Percentiles rank a stretch among this genome's conserved stretches.
These are phyloP conservation scores for Blastomyces silverae DNA, from an alignment of 2,329 filamentous ascomycete genomes.

Conservation along the genomic window DNA sequence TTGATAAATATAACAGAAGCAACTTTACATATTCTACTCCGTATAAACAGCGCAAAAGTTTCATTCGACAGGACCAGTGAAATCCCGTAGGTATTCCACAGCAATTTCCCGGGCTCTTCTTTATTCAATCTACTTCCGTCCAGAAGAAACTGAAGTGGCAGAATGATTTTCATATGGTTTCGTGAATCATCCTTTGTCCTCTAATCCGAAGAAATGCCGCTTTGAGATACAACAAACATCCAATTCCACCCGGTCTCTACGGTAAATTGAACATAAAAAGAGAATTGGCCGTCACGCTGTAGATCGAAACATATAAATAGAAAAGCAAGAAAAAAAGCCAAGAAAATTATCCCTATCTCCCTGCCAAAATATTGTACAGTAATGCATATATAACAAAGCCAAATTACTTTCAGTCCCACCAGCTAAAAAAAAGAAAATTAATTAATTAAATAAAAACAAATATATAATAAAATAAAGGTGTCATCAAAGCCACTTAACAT, in stretches of 20 bases:
- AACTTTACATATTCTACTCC: conserved; percentile 4
- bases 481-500: conserved; percentile 37
- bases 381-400: too few relatives aligned
- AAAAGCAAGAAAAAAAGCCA: not conserved
- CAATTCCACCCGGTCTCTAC: not conserved
- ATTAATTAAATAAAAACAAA: not conserved
- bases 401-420: too few relatives aligned
- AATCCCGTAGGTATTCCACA: not conserved
- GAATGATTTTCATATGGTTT: not conserved
- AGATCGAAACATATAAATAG: not conserved
- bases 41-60: conserved; percentile 6
- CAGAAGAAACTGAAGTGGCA: not conserved
- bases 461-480: not conserved
- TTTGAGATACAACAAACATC: not conserved
- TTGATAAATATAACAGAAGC: conserved; percentile 1
- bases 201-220: not conserved
- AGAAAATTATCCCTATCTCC: too few relatives aligned
- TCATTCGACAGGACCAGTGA: conserved; percentile 3
- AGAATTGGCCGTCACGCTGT: too few relatives aligned
- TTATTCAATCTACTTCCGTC: not conserved
- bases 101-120: not conserved
- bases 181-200: not conserved
- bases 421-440: too few relatives aligned
- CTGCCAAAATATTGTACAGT: too few relatives aligned
- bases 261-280: not conserved